Conservation (phyloP, 805 yeast genomes). For the Millerozyma acaciae region DNA sequence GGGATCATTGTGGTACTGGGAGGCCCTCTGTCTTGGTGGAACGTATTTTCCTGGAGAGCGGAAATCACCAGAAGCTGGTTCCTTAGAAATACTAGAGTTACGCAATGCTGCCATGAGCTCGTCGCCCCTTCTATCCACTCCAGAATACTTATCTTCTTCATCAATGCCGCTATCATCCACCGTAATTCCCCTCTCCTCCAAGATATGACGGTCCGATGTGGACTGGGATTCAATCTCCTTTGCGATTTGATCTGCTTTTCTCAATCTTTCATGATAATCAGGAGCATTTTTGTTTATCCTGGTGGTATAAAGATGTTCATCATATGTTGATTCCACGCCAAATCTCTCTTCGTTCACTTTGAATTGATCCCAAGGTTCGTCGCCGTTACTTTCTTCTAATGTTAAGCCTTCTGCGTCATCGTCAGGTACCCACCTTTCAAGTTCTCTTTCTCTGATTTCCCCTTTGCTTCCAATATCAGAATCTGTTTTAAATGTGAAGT, state of each 20-base stretch:
- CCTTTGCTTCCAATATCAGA: slow-evolving; percentile 64
- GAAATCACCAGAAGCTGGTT: slow-evolving; percentile 5
- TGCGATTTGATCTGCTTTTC: slow-evolving; percentile 75
- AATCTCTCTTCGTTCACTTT: slow-evolving; percentile 85
- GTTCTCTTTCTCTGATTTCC: slow-evolving; percentile 59
- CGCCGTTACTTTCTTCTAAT: slow-evolving; percentile 33
- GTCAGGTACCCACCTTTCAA: slow-evolving; percentile 84
- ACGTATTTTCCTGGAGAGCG: slow-evolving; percentile 41
- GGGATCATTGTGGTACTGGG: slow-evolving; percentile 56
- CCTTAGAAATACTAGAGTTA: slow-evolving; percentile 23
- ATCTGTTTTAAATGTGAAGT: slow-evolving; percentile 67
- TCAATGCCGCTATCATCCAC: slow-evolving; percentile 85
- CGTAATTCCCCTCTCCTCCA: slow-evolving; percentile 82
- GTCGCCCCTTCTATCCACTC: slow-evolving; percentile 67
- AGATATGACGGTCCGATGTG: slow-evolving; percentile 72
- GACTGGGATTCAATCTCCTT: slow-evolving; percentile 73
- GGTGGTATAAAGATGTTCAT: slow-evolving; percentile 86
- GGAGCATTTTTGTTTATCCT: slow-evolving; percentile 66
- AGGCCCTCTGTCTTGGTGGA: slow-evolving; percentile 55
- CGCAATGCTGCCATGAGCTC: slow-evolving; percentile 47
- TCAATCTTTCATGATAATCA: slow-evolving; percentile 60
- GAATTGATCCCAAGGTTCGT: slow-evolving; percentile 83
- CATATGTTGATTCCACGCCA: slow-evolving; percentile 80
- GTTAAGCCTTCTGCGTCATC: slow-evolving; percentile 18
- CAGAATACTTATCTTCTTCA: slow-evolving; percentile 95